Percentiles rank a stretch among this genome's conserved stretches.
Evolutionary conservation across 176 grass and related monocot species (phyloP).

Genomic region (Elaeis guineensis): DNA sequence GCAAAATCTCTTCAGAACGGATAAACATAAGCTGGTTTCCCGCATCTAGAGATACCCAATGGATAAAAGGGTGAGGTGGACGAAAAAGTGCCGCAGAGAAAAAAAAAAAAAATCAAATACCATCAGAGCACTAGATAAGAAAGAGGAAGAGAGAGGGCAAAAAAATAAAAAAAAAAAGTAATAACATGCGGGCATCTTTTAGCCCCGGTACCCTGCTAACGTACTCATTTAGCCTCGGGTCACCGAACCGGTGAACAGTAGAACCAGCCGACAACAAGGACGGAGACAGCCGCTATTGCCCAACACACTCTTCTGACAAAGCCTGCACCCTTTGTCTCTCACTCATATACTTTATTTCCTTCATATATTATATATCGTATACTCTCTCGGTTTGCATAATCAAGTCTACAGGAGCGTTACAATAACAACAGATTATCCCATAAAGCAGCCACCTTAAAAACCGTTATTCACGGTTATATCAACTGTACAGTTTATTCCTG

Average conservation of each 20-base stretch:
- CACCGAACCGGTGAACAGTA: not conserved
- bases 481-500: too few species aligned
- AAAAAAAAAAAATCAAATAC: not conserved
- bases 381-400: too few species aligned
- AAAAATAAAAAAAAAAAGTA: not conserved
- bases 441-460: too few species aligned
- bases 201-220: not conserved
- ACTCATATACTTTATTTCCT: not conserved
- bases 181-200: conserved; percentile 7
- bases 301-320: conserved; percentile 15
- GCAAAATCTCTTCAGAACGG: too few species aligned
- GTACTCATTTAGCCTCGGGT: not conserved
- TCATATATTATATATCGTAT: not conserved
- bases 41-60: too few species aligned
- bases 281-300: conserved; percentile 15
- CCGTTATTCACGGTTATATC: too few species aligned
- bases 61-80: too few species aligned
- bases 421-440: too few species aligned
- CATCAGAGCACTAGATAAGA: not conserved
- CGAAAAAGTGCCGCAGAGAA: not conserved
- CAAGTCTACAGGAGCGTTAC: too few species aligned
- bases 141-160: not conserved
- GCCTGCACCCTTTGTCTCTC: not conserved
- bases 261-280: conserved; percentile 17
- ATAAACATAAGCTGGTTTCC: too few species aligned